Evolutionary conservation across 441 rosid species (phyloP), one percentile per base, ranked within the genome.

Genomic region (Pelargonium australe): DNA sequence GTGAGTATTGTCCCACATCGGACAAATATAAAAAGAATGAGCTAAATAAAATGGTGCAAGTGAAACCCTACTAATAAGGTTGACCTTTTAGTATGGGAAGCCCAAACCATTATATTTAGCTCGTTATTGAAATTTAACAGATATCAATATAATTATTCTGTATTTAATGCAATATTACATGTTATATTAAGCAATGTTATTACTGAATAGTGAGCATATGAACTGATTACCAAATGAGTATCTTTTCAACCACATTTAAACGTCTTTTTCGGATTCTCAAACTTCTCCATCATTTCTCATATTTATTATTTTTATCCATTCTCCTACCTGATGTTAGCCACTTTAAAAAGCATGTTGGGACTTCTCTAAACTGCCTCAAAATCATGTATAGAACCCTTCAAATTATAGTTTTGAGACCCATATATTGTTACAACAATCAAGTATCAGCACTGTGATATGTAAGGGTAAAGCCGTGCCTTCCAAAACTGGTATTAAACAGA

Each of bases 351-450:
- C 19, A 55, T 55, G 19, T 16, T 55, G 16, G 17, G 61, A 17
- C 25, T 55, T 55, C 16, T 55, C 61, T 55, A 19, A 55, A 55
- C 61, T 55, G 25, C 63, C 63, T 23, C 63, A 20, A 23, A 60
- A 60, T 60, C 63, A 20, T 10, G 14, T 23, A 20, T 31, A 60
- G 25, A 20, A 11, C 34, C 34, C n/a, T 20, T 20, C 25, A 60
- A 20, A 60, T 20, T 60, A 23, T 60, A 60, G 34, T 12, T 60
- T 60, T 60, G 34, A 60, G 10, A 19, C 8, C 19, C 63, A 58
- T 9, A 58, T 19, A 45, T 45, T 45, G 25, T 58, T 58, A 8
- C 2, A 58, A 19, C 10, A 17, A 23, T 60, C 63, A 60, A 60
- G 20, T 31, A 60, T 60, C 34, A 10, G 63, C 13, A 20, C 1